Conservation (phyloP, 169 alveolate species). For the Eimeria maxima region DNA sequence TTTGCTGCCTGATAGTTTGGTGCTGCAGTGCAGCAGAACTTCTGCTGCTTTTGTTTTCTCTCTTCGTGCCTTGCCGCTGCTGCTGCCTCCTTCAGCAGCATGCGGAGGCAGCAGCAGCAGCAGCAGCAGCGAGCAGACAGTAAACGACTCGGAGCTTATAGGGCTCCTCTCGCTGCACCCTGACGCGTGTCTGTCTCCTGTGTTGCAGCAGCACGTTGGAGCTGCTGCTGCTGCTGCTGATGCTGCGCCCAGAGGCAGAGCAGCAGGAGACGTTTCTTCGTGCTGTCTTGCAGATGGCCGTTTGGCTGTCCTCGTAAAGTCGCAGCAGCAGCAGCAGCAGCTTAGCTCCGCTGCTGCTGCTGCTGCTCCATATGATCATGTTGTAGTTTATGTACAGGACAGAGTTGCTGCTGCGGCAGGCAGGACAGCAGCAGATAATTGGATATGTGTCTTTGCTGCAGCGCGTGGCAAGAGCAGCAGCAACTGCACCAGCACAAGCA, state of each 20-base stretch:
- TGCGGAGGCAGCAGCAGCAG: slow-evolving; percentile 33
- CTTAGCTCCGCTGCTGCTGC: slow-evolving; percentile 44
- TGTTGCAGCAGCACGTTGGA: slow-evolving; percentile 15
- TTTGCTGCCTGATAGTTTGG: slow-evolving; percentile 33
- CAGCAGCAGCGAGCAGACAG: slow-evolving; percentile 53
- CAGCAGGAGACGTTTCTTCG: slow-evolving; percentile 19
- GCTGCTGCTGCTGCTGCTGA: slow-evolving; percentile 53
- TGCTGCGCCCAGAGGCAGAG: background rate
- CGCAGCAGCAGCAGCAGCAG: slow-evolving; percentile 59
- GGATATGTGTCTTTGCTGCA: slow-evolving; percentile 27
- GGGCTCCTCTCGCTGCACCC: background rate
- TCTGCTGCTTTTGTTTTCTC: slow-evolving; percentile 49
- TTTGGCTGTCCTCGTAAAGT: slow-evolving; percentile 58
- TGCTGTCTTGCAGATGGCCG: slow-evolving; percentile 57
- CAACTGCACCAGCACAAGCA: slow-evolving; percentile 17
- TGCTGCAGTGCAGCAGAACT: slow-evolving; percentile 59
- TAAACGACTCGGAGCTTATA: background rate
- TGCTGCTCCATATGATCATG: slow-evolving; percentile 28
- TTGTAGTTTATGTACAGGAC: slow-evolving; percentile 39
- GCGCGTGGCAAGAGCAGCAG: slow-evolving; percentile 52
- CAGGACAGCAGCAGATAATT: slow-evolving; percentile 35
- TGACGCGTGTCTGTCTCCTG: slow-evolving; percentile 10
- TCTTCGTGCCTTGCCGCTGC: slow-evolving; percentile 58
- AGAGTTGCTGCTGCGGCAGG: slow-evolving; percentile 58
- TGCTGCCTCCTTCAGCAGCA: slow-evolving; percentile 34